Evolutionary conservation across 1,139 yeast species (phyloP), one percentile per base, ranked within the genome.

Genomic region (Pichia sp.): DNA sequence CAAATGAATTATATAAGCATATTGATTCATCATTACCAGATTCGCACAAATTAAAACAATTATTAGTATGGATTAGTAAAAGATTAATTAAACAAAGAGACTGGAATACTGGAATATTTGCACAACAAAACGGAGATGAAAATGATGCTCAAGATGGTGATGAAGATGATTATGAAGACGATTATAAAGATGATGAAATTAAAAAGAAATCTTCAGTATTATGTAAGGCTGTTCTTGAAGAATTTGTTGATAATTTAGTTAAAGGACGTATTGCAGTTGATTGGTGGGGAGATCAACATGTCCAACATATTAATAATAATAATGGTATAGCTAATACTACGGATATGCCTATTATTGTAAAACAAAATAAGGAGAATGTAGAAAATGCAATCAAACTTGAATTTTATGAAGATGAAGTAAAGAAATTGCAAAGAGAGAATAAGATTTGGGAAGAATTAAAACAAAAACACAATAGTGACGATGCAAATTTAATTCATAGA

Each of bases 11-110:
- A 58, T 79, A 77, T 61, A 83, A 83, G 60, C 80, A 81, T 56
- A 64, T 86, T 35, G 86, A 84, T 53, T 65, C 72, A 2, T 74
- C 76, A 27, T 57, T 82, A 40, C 86, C 94, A 0, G 92, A 81
- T 49, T 87, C 90, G 0, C 85, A 82, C 57, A 72, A 81, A 52
- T 79, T 86, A 83, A 73, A 83, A 54, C 89, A 83, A 59, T 63
- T 86, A 27, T 62, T 86, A 46, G 71, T 79, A 4, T 85, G 94
- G 95, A 79, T 86, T 50, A 71, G 82, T 34, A 77, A 77, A 51
- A 72, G 83, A 50, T 68, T 51, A n/a, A 25, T 51, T 2, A 39
- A 48, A 18, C 43, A 43, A 3, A 9, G 45, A 39, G 33, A 43
- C 26, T 45, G 39, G 35, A n/a, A 34, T 11, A n/a, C 39, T 5